phyloP scores from a whole-genome alignment of 805 yeast genomes.

The Metschnikowia lochheadii region DNA sequence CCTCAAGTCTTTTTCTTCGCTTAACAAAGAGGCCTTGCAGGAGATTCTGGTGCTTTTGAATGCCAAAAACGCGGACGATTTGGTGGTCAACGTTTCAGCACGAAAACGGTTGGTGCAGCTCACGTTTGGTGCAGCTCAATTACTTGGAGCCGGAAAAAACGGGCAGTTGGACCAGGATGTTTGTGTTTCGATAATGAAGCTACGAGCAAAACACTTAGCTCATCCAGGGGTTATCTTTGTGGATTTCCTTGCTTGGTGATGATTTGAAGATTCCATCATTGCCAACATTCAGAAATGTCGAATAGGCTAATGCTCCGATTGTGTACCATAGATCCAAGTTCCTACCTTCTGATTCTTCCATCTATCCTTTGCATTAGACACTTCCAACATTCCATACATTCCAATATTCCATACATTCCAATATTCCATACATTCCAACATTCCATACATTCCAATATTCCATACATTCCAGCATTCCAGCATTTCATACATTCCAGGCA shows the following conservation, averaged over 20 bases:
- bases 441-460: too few species aligned
- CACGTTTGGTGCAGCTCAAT: slow-evolving; percentile 17
- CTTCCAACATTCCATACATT: too few species aligned
- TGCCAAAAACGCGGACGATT: slow-evolving; percentile 24
- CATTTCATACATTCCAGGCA: too few species aligned
- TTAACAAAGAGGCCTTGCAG: slow-evolving; percentile 13
- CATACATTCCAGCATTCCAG: too few species aligned
- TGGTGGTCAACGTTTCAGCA: slow-evolving; percentile 24
- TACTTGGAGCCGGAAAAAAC: slow-evolving; percentile 10
- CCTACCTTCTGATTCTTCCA: too few species aligned
- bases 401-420: too few species aligned
- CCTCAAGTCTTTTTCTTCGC: slow-evolving; percentile 17
- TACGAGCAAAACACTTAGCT: slow-evolving; percentile 21
- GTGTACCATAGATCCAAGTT: slow-evolving; percentile 22
- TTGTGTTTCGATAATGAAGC: slow-evolving; percentile 13
- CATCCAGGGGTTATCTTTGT: slow-evolving; percentile 32
- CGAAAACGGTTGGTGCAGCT: slow-evolving; percentile 12
- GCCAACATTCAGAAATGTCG: slow-evolving; percentile 63
- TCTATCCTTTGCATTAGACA: too few species aligned
- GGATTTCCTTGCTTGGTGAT: slow-evolving; percentile 23
- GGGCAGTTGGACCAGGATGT: slow-evolving; percentile 17
- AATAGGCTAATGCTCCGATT: slow-evolving; percentile 51
- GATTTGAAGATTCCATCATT: slow-evolving; percentile 28
- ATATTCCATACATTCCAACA: too few species aligned
- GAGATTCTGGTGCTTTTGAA: slow-evolving; percentile 16